Evolutionary conservation across 148 eudicot species (phyloP).

Genomic region (Fagopyrum esculentum): DNA sequence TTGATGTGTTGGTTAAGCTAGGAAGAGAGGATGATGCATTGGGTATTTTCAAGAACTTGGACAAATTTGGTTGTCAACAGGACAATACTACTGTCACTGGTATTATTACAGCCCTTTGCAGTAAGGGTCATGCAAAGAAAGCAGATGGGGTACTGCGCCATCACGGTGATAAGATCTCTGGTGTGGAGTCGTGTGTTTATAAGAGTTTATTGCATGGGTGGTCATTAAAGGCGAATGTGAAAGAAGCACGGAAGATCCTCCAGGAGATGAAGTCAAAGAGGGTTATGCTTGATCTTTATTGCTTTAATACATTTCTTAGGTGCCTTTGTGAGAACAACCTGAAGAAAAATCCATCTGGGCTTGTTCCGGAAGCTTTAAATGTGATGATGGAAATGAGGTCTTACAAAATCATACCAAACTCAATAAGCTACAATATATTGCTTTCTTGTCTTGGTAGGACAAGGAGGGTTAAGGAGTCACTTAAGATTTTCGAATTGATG

Average conservation of each 20-base stretch:
- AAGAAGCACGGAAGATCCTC: slow-evolving; percentile 45
- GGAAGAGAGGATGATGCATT: slow-evolving; percentile 57
- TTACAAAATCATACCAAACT: slow-evolving; percentile 34
- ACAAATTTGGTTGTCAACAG: slow-evolving; percentile 43
- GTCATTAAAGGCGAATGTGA: slow-evolving; percentile 43
- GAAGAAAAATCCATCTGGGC: slow-evolving; percentile 47
- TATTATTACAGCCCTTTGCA: slow-evolving; percentile 47
- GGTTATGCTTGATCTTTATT: slow-evolving; percentile 43
- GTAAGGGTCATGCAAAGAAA: slow-evolving; percentile 48
- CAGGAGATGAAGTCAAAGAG: slow-evolving; percentile 50
- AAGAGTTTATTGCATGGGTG: slow-evolving; percentile 51
- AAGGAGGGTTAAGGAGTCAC: slow-evolving; percentile 53
- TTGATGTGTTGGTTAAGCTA: slow-evolving; percentile 39
- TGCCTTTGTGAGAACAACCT: slow-evolving; percentile 54
- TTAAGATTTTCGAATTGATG: slow-evolving; percentile 34
- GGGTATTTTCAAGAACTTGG: slow-evolving; percentile 57
- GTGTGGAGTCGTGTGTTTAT: slow-evolving; percentile 39
- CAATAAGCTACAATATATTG: slow-evolving; percentile 43
- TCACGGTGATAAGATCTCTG: slow-evolving; percentile 43
- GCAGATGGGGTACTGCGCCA: slow-evolving; percentile 53
- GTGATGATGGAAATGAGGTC: slow-evolving; percentile 61
- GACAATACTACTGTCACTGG: slow-evolving; percentile 36
- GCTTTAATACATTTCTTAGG: slow-evolving; percentile 49
- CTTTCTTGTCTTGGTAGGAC: slow-evolving; percentile 49
- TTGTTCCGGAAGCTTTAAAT: slow-evolving; percentile 58